Evolutionary conservation across 371 early-diverging fungal species (phyloP), one percentile per base, ranked within the genome.

Genomic region (Haplosporangium sp.): DNA sequence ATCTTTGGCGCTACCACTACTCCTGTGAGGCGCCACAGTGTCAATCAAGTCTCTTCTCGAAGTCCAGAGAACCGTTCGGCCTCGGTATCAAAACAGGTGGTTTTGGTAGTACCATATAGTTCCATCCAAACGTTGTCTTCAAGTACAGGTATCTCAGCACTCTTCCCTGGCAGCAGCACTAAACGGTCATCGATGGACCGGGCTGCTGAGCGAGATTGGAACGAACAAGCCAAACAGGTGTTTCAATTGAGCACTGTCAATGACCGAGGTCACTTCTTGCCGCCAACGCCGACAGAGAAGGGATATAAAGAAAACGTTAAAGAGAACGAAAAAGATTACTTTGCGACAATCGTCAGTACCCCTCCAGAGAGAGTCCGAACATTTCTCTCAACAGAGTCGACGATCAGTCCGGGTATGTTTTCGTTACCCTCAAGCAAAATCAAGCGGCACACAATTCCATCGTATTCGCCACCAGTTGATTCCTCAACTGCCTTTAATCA

Each of bases 181-280:
- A 37, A 35, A 11, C 50, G 65, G 42, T 27, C 50, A 35, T 69
- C 69, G 10, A 37, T 67, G 35, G 71, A 67, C 35, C 68, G 62
- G 38, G 68, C 68, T 4, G 64, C 74, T 8, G 68, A 62, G 42
- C 64, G 71, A 47, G 72, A 75, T 38, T 63, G 65, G 69, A 53
- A 65, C 20, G 75, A 74, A 35, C 72, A 81, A 48, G 62, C 71
- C 50, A 72, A 71, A 47, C 72, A 81, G 34, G 65, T 68, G 40
- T 74, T 71, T 38, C 82, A 74, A 20, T 40, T 81, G 63, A 81
- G 82, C 52, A 81, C 75, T 0, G 66, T 81, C 15, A 71, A 65
- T 52, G 72, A 63, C 53, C 59, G 60, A 52, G 82, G 82, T 20
- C 27, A 34, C 1, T 81, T 81, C 60, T n/a, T 72, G 9, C 82